Percentiles rank a stretch among this genome's conserved stretches.
phyloP scores from a whole-genome alignment of 768 basidiomycete species.

The Psilocybe tampanensis region DNA sequence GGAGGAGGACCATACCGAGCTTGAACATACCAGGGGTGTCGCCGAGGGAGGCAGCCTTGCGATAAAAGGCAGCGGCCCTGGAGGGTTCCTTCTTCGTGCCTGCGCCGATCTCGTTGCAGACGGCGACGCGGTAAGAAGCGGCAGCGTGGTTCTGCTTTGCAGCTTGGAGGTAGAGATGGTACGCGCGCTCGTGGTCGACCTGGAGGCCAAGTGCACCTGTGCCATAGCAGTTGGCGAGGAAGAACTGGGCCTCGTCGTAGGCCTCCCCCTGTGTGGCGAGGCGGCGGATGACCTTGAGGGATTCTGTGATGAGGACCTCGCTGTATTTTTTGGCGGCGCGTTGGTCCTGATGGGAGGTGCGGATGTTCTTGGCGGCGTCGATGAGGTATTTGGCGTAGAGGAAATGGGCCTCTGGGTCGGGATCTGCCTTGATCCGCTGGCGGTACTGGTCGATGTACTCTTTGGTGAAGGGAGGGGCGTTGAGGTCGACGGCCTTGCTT shows the following conservation, averaged over 20 bases:
- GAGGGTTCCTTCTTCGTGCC: conserved; percentile 89
- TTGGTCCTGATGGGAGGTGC: conserved; percentile 71
- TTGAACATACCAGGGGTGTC: conserved; percentile 99
- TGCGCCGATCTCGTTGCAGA: conserved; percentile 98
- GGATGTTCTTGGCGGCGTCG: conserved; percentile 94
- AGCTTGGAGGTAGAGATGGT: conserved; percentile 95
- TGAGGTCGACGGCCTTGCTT: conserved; percentile 82
- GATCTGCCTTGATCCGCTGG: conserved; percentile 94
- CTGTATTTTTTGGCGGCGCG: conserved; percentile 89
- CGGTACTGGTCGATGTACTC: conserved; percentile 98
- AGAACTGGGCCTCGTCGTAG: conserved; percentile 97
- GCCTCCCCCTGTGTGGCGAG: conserved; percentile 91
- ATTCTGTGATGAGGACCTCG: conserved; percentile 84
- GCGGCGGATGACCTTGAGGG: conserved; percentile 89
- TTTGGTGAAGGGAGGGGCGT: conserved; percentile 87
- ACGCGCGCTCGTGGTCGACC: conserved; percentile 97
- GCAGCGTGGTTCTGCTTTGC: conserved; percentile 96
- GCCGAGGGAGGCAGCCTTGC: conserved; percentile 93
- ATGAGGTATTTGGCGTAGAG: conserved; percentile 98
- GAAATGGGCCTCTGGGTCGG: conserved; percentile 98
- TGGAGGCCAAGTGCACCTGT: conserved; percentile 94
- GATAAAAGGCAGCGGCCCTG: conserved; percentile 93
- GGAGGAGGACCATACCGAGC: conserved; percentile 95
- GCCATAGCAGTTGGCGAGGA: conserved; percentile 95
- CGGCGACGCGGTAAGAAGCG: conserved; percentile 95